Conservation (phyloP, 108 stramenopile species). For the Schizochytrium sp. region DNA sequence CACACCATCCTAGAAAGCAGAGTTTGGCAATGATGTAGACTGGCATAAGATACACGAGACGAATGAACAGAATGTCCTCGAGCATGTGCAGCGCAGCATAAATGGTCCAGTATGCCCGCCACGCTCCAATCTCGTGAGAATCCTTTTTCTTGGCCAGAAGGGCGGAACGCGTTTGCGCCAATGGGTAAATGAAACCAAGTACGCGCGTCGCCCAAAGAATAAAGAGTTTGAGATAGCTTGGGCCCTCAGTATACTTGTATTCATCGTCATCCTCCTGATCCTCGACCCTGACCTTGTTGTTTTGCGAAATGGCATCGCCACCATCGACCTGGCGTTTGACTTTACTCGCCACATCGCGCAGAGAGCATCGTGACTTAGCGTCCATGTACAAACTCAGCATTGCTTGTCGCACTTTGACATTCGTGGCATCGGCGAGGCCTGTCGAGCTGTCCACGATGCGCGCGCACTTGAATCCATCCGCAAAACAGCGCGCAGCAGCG, state of each 20-base stretch:
- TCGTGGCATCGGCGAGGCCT: background rate
- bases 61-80: background rate
- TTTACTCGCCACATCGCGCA: background rate
- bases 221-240: background rate
- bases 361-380: background rate
- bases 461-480: background rate
- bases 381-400: background rate
- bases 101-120: conserved; percentile 3
- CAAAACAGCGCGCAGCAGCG: background rate
- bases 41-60: background rate
- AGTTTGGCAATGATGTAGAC: background rate
- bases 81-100: background rate
- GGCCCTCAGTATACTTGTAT: background rate
- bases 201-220: background rate
- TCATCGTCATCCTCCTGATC: background rate
- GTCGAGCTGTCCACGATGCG: background rate
- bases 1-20: background rate
- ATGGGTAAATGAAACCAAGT: background rate
- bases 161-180: background rate
- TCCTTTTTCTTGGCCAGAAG: background rate
- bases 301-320: background rate
- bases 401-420: background rate
- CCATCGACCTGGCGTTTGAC: background rate
- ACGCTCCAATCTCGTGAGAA: background rate
- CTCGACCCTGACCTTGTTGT: background rate